phyloP scores from a whole-genome alignment of 805 yeast genomes.

The Ogataea siamensis region DNA sequence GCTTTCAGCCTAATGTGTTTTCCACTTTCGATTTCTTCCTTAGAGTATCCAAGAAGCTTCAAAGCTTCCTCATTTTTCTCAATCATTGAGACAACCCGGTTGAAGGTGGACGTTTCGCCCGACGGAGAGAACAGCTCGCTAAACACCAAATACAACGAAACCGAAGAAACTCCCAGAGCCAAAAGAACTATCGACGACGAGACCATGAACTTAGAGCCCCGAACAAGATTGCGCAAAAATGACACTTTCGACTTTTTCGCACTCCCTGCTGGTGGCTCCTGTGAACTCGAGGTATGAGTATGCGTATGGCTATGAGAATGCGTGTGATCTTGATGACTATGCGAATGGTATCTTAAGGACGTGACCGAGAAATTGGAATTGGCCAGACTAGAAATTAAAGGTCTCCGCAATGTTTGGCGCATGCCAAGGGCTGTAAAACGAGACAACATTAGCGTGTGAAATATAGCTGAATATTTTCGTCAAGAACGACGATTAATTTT shows the following conservation, averaged over 20 bases:
- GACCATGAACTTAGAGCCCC: slow-evolving; percentile 59
- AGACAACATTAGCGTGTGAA: background rate
- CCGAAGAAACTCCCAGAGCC: slow-evolving; percentile 64
- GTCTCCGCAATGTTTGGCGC: background rate
- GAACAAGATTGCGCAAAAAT: slow-evolving; percentile 44
- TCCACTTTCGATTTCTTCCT: slow-evolving; percentile 41
- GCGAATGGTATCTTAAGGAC: slow-evolving; percentile 7
- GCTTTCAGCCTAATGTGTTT: slow-evolving; percentile 66
- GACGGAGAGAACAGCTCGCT: slow-evolving; percentile 83
- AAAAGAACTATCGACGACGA: slow-evolving; percentile 64
- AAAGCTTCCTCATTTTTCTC: slow-evolving; percentile 66
- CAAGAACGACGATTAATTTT: background rate
- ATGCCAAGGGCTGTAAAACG: background rate
- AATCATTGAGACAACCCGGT: slow-evolving; percentile 75
- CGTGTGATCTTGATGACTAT: slow-evolving; percentile 6
- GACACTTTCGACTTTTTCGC: slow-evolving; percentile 33
- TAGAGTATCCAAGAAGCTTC: slow-evolving; percentile 43
- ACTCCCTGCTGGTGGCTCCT: background rate
- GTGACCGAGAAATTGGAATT: background rate
- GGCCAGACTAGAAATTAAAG: background rate
- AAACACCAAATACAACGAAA: slow-evolving; percentile 71
- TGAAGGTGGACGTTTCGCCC: slow-evolving; percentile 88
- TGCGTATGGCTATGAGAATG: slow-evolving; percentile 10
- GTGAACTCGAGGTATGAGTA: slow-evolving; percentile 4
- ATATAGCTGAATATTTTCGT: background rate